Conservation (phyloP, 2,329 filamentous ascomycete genomes). For the Fusarium avenaceum region DNA sequence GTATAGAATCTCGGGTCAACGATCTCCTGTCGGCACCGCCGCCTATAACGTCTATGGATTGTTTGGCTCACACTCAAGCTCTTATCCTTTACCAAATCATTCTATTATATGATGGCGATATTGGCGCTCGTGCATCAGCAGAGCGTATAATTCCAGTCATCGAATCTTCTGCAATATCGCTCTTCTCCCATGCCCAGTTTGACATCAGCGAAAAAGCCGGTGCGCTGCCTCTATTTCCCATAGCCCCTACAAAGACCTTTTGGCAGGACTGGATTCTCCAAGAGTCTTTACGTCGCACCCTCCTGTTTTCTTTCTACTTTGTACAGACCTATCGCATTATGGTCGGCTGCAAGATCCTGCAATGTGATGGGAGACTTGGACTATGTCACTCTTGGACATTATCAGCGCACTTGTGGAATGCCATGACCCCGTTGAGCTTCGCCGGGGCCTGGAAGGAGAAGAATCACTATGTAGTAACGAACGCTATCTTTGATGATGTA, state of each 20-base stretch:
- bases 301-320: conserved; percentile 64
- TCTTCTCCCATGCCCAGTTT: conserved; percentile 53
- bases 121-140: conserved; percentile 57
- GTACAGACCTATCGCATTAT: conserved; percentile 55
- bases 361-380: conserved; percentile 51
- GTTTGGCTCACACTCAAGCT: conserved; percentile 61
- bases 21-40: conserved; percentile 58
- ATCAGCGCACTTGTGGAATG: conserved; percentile 57
- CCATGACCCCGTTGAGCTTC: conserved; percentile 55
- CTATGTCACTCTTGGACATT: conserved; percentile 57
- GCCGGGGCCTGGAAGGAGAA: conserved; percentile 55
- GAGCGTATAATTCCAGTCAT: conserved; percentile 53
- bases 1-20: conserved; percentile 60
- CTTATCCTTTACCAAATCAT: conserved; percentile 65
- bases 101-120: conserved; percentile 64
- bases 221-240: conserved; percentile 51
- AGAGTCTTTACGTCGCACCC: conserved; percentile 67
- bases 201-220: conserved; percentile 37
- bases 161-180: conserved; percentile 52
- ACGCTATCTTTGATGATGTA: conserved; percentile 47
- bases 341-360: conserved; percentile 42
- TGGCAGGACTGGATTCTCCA: conserved; percentile 67
- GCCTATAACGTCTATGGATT: conserved; percentile 47
- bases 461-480: conserved; percentile 54
- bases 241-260: conserved; percentile 59